Evolutionary conservation across 1,284 basidiomycete genomes (phyloP).

Genomic region (Trichosporon sp.): DNA sequence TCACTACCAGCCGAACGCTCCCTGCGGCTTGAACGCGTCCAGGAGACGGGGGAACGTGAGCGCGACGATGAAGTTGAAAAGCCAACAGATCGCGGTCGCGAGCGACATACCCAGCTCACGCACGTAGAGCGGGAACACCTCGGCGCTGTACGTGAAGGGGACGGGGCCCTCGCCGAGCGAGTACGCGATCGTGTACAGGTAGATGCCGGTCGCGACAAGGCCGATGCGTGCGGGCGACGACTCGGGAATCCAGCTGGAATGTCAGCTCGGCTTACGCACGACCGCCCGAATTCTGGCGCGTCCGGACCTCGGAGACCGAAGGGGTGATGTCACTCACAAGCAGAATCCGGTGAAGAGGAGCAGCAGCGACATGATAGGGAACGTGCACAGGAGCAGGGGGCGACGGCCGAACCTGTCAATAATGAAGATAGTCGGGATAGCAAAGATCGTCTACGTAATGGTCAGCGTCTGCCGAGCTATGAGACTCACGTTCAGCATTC

Average conservation of each 20-base stretch:
- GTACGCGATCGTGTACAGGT: constrained; percentile 22
- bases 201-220: constrained; percentile 43
- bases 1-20: constrained; percentile 30
- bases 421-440: constrained; percentile 29
- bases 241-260: constrained; percentile 15
- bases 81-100: constrained; percentile 32
- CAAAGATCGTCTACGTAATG: constrained; percentile 14
- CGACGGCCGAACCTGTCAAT: constrained; percentile 59
- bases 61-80: constrained; percentile 53
- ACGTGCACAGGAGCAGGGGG: constrained; percentile 61
- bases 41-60: constrained; percentile 66
- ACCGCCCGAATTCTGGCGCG: not conserved
- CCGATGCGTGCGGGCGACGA: constrained; percentile 19
- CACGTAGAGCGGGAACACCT: constrained; percentile 52
- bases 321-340: constrained; percentile 9
- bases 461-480: not conserved
- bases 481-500: constrained; percentile 44
- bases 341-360: constrained; percentile 48
- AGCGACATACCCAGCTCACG: constrained; percentile 55
- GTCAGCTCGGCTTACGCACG: not conserved
- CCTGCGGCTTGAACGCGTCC: constrained; percentile 32
- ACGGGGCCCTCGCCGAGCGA: constrained; percentile 66
- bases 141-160: constrained; percentile 54
- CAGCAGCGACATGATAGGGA: constrained; percentile 51
- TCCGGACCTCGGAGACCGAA: not conserved